Percentiles rank a stretch among this genome's conserved stretches.
Evolutionary conservation across 2,329 filamentous ascomycete species (phyloP).

Genomic region (Amauroascus verrucosus): DNA sequence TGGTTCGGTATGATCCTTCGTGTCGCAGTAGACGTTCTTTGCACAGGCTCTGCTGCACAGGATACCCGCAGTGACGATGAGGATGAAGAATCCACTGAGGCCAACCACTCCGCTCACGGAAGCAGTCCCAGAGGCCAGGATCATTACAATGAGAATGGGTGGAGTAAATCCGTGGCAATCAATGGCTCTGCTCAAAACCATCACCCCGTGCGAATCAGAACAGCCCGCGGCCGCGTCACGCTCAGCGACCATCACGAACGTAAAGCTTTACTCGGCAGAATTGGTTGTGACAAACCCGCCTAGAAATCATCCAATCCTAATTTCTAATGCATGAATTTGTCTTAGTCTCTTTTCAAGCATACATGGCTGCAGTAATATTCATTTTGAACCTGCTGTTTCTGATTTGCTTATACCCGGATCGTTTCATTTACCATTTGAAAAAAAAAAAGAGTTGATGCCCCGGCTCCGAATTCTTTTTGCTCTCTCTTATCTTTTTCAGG

Average conservation of each 20-base stretch:
- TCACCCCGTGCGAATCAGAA: conserved; percentile 21
- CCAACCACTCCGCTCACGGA: conserved; percentile 14
- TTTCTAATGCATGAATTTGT: neutral
- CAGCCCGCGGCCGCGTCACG: conserved; percentile 30
- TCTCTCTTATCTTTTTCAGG: neutral
- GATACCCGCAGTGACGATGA: conserved; percentile 84
- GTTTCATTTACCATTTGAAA: neutral
- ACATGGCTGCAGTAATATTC: neutral
- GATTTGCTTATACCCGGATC: conserved; percentile 1
- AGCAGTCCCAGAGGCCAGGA: conserved; percentile 23
- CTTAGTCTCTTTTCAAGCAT: conserved; percentile 1
- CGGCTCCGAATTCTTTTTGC: neutral
- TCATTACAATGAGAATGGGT: conserved; percentile 22
- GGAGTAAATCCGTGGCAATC: conserved; percentile 23
- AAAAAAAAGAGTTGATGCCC: neutral
- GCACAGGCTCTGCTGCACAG: conserved; percentile 61
- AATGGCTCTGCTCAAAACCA: conserved; percentile 25
- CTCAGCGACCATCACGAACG: conserved; percentile 34
- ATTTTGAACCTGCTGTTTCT: neutral
- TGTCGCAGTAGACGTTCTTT: conserved; percentile 70
- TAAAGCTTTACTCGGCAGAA: conserved; percentile 26
- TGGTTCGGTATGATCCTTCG: conserved; percentile 87
- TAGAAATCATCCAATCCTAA: conserved; percentile 6
- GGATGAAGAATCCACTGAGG: conserved; percentile 43
- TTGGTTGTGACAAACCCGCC: conserved; percentile 26